Percentiles rank a stretch among this genome's conserved stretches.
Conservation (phyloP, 352 stramenopile genomes). For the Phytophthora sp. region DNA sequence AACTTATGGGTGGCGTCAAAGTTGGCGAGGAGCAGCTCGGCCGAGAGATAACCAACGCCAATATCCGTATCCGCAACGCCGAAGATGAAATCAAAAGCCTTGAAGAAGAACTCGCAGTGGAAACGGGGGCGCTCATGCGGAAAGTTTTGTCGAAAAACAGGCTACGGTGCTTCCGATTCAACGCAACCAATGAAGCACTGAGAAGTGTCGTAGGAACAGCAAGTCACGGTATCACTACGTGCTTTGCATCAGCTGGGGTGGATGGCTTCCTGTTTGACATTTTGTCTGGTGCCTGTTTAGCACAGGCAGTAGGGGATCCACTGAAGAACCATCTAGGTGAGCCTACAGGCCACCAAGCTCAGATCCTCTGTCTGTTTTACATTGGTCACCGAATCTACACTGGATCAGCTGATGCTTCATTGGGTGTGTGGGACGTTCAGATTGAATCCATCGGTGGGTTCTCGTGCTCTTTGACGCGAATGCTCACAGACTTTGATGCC, state of each 20-base stretch:
- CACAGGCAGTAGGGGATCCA: slow-evolving; percentile 66
- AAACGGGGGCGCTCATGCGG: slow-evolving; percentile 79
- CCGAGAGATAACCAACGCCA: slow-evolving; percentile 67
- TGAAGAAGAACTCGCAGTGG: slow-evolving; percentile 66
- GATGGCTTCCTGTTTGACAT: slow-evolving; percentile 70
- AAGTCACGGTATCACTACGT: slow-evolving; percentile 70
- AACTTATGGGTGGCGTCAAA: slow-evolving; percentile 70
- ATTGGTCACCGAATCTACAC: slow-evolving; percentile 71
- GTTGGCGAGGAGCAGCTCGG: slow-evolving; percentile 59
- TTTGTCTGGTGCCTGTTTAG: slow-evolving; percentile 66
- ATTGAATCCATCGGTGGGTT: slow-evolving; percentile 61
- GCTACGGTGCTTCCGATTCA: slow-evolving; percentile 83
- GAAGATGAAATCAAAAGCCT: slow-evolving; percentile 74
- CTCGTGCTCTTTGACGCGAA: slow-evolving; percentile 47
- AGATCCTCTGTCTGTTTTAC: slow-evolving; percentile 73
- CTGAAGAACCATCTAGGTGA: slow-evolving; percentile 69
- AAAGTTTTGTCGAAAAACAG: slow-evolving; percentile 64
- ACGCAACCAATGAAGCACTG: slow-evolving; percentile 66
- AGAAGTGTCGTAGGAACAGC: slow-evolving; percentile 78
- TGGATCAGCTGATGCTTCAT: slow-evolving; percentile 61
- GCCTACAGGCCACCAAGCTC: slow-evolving; percentile 65
- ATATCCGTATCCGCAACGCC: slow-evolving; percentile 69
- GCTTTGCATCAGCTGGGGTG: slow-evolving; percentile 53
- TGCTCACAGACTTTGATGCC: slow-evolving; percentile 77
- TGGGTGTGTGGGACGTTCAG: slow-evolving; percentile 73